phyloP scores from a whole-genome alignment of 176 grass and related monocot species.

The Rhynchospora pubera region DNA sequence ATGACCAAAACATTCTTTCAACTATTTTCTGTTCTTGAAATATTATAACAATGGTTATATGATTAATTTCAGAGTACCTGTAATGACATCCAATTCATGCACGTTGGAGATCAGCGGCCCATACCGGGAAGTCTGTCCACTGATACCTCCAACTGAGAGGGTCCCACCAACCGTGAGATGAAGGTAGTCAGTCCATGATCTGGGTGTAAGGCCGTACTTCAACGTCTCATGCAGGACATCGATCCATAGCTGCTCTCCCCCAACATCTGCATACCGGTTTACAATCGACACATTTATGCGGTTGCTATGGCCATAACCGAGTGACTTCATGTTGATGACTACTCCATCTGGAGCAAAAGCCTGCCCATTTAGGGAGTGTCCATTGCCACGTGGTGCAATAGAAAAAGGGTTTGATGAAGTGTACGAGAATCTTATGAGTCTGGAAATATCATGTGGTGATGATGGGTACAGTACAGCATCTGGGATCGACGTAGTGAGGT shows the following conservation, averaged over 20 bases:
- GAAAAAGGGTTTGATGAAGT: conserved; percentile 21
- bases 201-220: conserved; percentile 44
- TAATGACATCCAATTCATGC: conserved; percentile 75
- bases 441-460: conserved; percentile 36
- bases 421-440: conserved; percentile 41
- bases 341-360: conserved; percentile 46
- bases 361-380: conserved; percentile 72
- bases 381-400: conserved; percentile 59
- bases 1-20: not conserved
- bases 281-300: conserved; percentile 53
- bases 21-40: not conserved
- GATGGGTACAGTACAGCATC: conserved; percentile 52
- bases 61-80: conserved; percentile 37
- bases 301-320: conserved; percentile 13
- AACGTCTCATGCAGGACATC: conserved; percentile 53
- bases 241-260: conserved; percentile 89
- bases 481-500: conserved; percentile 42
- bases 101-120: conserved; percentile 86
- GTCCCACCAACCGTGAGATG: conserved; percentile 85
- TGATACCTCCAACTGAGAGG: conserved; percentile 83
- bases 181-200: conserved; percentile 84
- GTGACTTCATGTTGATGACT: conserved; percentile 55
- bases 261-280: conserved; percentile 62
- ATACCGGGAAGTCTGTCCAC: conserved; percentile 64
- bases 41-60: not conserved